Percentiles rank a stretch among this genome's conserved stretches.
Conservation (phyloP, 495 filamentous ascomycete genomes). For the Choiromyces venosus region DNA sequence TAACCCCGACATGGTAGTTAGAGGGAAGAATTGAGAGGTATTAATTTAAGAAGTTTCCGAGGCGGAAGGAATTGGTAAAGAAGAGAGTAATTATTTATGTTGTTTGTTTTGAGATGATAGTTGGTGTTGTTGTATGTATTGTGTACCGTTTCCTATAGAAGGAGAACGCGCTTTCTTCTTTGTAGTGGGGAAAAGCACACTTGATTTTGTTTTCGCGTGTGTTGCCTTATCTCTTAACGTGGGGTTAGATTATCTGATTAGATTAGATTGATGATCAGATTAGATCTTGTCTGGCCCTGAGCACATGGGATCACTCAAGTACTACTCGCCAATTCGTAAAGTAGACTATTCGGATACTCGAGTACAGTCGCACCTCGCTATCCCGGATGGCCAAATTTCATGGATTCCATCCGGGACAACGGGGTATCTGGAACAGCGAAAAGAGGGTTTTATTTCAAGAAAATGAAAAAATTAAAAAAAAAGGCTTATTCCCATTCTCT, state of each 20-base stretch:
- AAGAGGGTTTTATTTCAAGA: too few relatives aligned
- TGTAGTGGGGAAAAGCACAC: neutral
- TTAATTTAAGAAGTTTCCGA: neutral
- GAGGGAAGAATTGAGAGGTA: neutral
- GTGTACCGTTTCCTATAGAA: neutral
- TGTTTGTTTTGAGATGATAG: neutral
- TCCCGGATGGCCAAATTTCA: too few relatives aligned
- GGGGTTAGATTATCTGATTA: neutral
- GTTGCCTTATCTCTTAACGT: neutral
- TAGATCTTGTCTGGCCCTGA: neutral
- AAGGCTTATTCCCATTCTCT: too few relatives aligned
- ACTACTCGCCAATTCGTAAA: too few relatives aligned
- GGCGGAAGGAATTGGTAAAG: neutral
- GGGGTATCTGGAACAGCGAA: too few relatives aligned
- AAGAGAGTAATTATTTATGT: neutral
- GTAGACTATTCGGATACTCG: too few relatives aligned
- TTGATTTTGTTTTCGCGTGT: neutral
- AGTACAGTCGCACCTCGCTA: too few relatives aligned
- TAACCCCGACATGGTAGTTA: constrained; percentile 28
- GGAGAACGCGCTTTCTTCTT: neutral
- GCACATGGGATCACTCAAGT: too few relatives aligned
- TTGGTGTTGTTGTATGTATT: neutral
- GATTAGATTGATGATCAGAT: neutral
- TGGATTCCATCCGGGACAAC: too few relatives aligned
- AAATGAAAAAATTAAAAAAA: too few relatives aligned